Conservation (phyloP, 768 basidiomycete genomes). For the Ramaria sp. region DNA sequence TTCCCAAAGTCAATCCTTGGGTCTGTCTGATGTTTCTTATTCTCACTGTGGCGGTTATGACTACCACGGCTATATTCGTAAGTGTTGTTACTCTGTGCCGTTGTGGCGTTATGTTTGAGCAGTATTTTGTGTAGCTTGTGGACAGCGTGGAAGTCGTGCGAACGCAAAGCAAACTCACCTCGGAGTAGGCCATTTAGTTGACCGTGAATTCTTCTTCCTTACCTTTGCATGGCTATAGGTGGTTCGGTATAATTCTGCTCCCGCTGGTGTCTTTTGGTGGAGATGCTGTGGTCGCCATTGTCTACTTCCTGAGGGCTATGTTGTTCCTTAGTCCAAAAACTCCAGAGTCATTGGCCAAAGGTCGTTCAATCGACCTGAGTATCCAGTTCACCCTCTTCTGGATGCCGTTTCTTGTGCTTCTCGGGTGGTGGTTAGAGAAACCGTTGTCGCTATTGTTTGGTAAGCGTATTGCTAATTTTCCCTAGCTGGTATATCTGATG, state of each 20-base stretch:
- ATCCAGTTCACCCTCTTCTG: constrained; percentile 73
- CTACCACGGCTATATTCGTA: constrained; percentile 62
- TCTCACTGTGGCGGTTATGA: constrained; percentile 49
- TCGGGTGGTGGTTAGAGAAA: constrained; percentile 55
- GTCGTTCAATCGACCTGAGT: constrained; percentile 61
- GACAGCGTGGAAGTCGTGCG: constrained; percentile 50
- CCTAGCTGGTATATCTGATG: neutral
- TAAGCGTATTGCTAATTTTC: constrained; percentile 20
- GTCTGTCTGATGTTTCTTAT: constrained; percentile 44
- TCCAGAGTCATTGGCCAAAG: constrained; percentile 52
- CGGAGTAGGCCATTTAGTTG: constrained; percentile 33
- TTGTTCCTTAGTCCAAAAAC: constrained; percentile 28
- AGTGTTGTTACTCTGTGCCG: constrained; percentile 12
- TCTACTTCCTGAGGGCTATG: constrained; percentile 40
- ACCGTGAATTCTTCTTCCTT: neutral
- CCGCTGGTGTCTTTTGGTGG: constrained; percentile 67
- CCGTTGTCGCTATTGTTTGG: constrained; percentile 62
- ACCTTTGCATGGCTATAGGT: constrained; percentile 25
- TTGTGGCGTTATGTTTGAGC: neutral
- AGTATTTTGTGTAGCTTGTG: constrained; percentile 37
- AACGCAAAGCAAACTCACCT: constrained; percentile 27
- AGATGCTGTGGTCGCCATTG: constrained; percentile 50
- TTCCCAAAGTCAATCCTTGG: constrained; percentile 54
- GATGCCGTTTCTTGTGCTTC: constrained; percentile 61
- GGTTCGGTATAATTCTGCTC: constrained; percentile 64